Evolutionary conservation across 495 filamentous ascomycete species (phyloP), one percentile per base, ranked within the genome.

Genomic region (Acidomyces sp.): DNA sequence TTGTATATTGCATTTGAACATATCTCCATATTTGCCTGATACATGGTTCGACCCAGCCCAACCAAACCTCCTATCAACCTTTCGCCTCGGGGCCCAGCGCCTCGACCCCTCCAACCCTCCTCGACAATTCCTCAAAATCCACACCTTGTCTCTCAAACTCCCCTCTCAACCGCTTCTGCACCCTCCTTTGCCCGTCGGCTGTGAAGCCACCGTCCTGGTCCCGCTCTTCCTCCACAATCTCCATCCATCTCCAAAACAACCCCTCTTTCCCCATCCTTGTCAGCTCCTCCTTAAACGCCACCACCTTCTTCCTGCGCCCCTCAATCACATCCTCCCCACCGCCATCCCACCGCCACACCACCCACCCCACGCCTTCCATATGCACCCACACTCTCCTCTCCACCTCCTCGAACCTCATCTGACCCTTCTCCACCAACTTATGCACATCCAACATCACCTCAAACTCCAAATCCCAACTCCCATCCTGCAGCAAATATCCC

Each of bases 241-340:
- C 85, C 35, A 87, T 78, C 80, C 82, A 86, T 23, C 77, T 69
- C 59, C 77, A 90, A 61, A 93, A 93, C 6, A 93, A 56, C 41
- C 77, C 71, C 56, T 90, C 85, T 58, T 90, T 87, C 7, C 81
- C 81, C 55, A 86, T 61, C 2, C 65, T 65, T 2, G 71, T 67
- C 44, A 92, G 62, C 33, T 70, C 71, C 29, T 86, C 78, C 54
- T 78, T 74, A 54, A 90, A 85, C 1, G 66, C 63, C 29, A 85
- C 63, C 19, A 61, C 36, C 67, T 36, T 75, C 72, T 43, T 74
- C 69, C 26, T 55, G 61, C 60, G 54, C 44, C 48, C 53, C 34
- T 58, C 53, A 4, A 47, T 41, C 16, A 49, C 56, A 27, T 48
- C 40, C n/a, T n/a, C n/a, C 45, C 56, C 56, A 16, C 57, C 59